Evolutionary conservation across 768 basidiomycete species (phyloP), one percentile per base, ranked within the genome.

Genomic region (Termitomyces sp.): DNA sequence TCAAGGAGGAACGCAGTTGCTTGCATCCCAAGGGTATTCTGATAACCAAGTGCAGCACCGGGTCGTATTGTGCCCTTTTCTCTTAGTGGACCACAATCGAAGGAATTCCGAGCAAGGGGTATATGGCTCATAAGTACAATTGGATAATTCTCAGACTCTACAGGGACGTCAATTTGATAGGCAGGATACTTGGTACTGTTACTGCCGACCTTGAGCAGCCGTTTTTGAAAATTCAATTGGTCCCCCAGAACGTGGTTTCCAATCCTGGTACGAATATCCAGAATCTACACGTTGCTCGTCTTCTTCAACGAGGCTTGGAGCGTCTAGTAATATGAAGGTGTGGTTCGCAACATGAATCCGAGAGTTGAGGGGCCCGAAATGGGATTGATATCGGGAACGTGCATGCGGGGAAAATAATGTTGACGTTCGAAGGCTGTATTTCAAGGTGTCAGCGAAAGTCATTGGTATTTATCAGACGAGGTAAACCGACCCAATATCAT

Each of bases 101-200:
- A 79, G 42, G 84, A 83, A 3, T 87, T 83, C 44, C 95, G 80
- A 45, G 83, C 83, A 9, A 98, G 81, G n/a, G 95, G 95, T 50
- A 98, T 93, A 68, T 98, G 95, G 2, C 83, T 88, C 58, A 97
- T 83, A 31, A 96, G 75, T 22, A 95, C 75, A n/a, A 81, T 71
- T 0, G 89, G 87, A 37, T 78, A 72, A 20, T 57, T 63, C 57
- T 70, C 63, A 39, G 65, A 63, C 30, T 67, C 76, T 77, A 61
- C 7, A 42, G 22, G 9, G 31, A 31, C 3, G 33, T 55, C 64
- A 59, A 48, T n/a, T 11, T 13, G 15, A 27, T 5, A 30, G 4
- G 42, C 50, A 33, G 42, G 36, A 20, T 37, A 16, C 11, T 12
- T 53, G 11, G 34, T 12, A 22, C n/a, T 48, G 12, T 15, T 33